Percentiles rank a stretch among this genome's conserved stretches.
Evolutionary conservation across 176 grass and related monocot genomes (phyloP).

Genomic region (Aegilops tauschii): DNA sequence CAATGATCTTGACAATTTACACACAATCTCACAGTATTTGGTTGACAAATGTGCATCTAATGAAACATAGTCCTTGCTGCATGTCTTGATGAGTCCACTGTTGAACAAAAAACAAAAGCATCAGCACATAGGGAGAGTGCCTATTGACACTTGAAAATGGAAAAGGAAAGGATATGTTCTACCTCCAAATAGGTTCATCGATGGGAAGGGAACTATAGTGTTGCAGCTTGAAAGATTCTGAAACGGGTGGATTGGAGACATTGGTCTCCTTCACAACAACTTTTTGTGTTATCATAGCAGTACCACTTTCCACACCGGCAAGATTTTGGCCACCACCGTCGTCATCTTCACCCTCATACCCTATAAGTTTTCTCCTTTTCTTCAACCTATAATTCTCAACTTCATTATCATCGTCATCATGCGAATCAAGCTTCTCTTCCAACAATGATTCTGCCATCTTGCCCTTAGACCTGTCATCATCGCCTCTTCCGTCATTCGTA

Average conservation of each 20-base stretch:
- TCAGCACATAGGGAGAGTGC: background rate
- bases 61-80: slow-evolving; percentile 29
- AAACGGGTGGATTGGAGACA: background rate
- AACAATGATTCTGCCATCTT: background rate
- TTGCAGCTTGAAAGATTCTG: background rate
- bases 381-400: background rate
- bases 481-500: background rate
- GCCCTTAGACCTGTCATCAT: background rate
- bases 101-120: slow-evolving; percentile 2
- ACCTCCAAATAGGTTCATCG: slow-evolving; percentile 31
- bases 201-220: slow-evolving; percentile 25
- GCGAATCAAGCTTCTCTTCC: background rate
- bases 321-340: background rate
- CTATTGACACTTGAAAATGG: background rate
- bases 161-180: background rate
- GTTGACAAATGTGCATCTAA: slow-evolving; percentile 54
- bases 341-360: background rate
- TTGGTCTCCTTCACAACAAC: background rate
- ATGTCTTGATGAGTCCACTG: slow-evolving; percentile 47
- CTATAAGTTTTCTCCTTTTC: background rate
- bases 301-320: background rate
- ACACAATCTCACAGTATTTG: slow-evolving; percentile 51
- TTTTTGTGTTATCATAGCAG: background rate
- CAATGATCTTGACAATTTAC: slow-evolving; percentile 28
- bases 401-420: background rate